phyloP scores from a whole-genome alignment of 1,284 basidiomycete genomes.

The Ceratobasidium sp. region DNA sequence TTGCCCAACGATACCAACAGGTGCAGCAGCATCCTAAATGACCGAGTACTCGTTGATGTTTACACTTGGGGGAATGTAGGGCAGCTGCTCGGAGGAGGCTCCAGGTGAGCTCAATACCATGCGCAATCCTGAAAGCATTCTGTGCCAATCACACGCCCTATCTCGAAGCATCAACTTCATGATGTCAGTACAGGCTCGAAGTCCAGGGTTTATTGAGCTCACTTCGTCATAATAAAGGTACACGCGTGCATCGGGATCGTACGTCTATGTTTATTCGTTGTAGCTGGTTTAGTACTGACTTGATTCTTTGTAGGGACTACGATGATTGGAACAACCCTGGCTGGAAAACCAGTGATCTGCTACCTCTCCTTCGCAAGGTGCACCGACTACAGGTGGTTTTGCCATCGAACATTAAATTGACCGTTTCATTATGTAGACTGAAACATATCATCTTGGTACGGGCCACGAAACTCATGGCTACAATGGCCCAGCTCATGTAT shows the following conservation, averaged over 20 bases:
- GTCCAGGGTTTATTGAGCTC: too few species aligned
- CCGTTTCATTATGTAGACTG: not conserved
- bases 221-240: conserved; percentile 12
- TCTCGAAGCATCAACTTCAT: not conserved
- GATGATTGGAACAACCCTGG: conserved; percentile 43
- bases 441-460: conserved; percentile 32
- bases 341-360: conserved; percentile 25
- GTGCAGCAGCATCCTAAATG: not conserved
- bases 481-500: conserved; percentile 30
- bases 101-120: conserved; percentile 22
- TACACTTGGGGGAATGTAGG: not conserved
- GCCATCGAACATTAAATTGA: not conserved
- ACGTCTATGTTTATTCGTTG: not conserved
- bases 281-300: too few species aligned
- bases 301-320: conserved; percentile 4
- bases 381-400: not conserved
- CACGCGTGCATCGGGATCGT: conserved; percentile 39
- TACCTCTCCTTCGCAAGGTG: conserved; percentile 40
- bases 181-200: not conserved
- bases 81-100: conserved; percentile 34
- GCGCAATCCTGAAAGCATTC: too few species aligned
- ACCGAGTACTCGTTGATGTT: too few species aligned
- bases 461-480: conserved; percentile 38
- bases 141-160: too few species aligned
- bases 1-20: conserved; percentile 22